Evolutionary conservation across 768 basidiomycete genomes (phyloP).

Genomic region (Lentinula raphanica): DNA sequence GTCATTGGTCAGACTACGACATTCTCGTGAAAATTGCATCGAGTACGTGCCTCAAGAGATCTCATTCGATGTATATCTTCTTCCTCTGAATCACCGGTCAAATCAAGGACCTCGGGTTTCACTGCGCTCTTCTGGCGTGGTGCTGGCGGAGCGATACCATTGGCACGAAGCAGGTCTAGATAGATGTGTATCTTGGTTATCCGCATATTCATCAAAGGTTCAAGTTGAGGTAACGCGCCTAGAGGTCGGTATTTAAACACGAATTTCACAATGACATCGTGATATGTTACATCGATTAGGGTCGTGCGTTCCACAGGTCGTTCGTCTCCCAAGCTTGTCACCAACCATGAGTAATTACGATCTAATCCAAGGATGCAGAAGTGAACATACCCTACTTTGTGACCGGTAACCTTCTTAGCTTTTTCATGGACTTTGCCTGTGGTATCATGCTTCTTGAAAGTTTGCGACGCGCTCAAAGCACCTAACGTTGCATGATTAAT

Average conservation of each 20-base stretch:
- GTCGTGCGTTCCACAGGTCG: background rate
- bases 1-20: too few relatives aligned
- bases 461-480: too few relatives aligned
- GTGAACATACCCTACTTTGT: too few relatives aligned
- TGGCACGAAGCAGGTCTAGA: background rate
- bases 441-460: too few relatives aligned
- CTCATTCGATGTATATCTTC: background rate
- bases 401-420: too few relatives aligned
- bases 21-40: background rate
- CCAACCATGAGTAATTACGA: too few relatives aligned
- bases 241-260: constrained; percentile 2
- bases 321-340: background rate
- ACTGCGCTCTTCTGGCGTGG: background rate
- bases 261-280: background rate
- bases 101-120: background rate
- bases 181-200: too few relatives aligned
- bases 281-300: background rate
- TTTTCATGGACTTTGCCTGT: too few relatives aligned
- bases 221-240: background rate
- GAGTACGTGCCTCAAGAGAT: background rate
- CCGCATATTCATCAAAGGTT: background rate
- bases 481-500: too few relatives aligned
- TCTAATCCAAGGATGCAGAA: too few relatives aligned
- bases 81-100: background rate
- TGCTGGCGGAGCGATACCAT: background rate